Evolutionary conservation across 768 basidiomycete species (phyloP).

Genomic region (Boletus rubropictus): DNA sequence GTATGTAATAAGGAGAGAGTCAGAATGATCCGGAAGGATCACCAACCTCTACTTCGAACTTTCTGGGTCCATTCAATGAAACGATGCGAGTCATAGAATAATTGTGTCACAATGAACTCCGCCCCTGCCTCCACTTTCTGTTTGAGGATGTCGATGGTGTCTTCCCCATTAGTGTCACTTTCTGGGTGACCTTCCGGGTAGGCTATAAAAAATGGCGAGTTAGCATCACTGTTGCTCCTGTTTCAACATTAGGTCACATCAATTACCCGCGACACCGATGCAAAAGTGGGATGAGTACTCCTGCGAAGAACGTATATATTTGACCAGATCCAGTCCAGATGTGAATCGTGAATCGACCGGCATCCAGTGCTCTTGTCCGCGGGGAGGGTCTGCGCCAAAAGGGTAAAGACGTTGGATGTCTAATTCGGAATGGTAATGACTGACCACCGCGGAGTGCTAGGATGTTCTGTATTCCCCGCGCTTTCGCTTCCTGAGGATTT

Average conservation of each 20-base stretch:
- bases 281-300: slow-evolving; percentile 85
- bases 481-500: slow-evolving; percentile 62
- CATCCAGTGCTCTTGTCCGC: slow-evolving; percentile 91
- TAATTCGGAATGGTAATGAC: slow-evolving; percentile 12
- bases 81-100: slow-evolving; percentile 92
- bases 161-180: slow-evolving; percentile 48
- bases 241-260: background rate
- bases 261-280: slow-evolving; percentile 86
- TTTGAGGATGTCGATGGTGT: slow-evolving; percentile 66
- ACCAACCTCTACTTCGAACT: slow-evolving; percentile 65
- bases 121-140: slow-evolving; percentile 92
- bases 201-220: slow-evolving; percentile 40
- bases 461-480: slow-evolving; percentile 79
- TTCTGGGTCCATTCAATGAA: slow-evolving; percentile 77
- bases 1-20: slow-evolving; percentile 8
- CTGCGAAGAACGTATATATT: slow-evolving; percentile 72
- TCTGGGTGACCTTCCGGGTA: slow-evolving; percentile 90
- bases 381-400: slow-evolving; percentile 67
- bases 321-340: slow-evolving; percentile 84
- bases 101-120: slow-evolving; percentile 91
- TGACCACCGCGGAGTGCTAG: slow-evolving; percentile 88
- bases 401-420: background rate
- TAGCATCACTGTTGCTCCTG: background rate
- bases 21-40: background rate
- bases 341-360: slow-evolving; percentile 78